phyloP scores from a whole-genome alignment of 2,329 filamentous ascomycete species.

The Blumeria hordei region DNA sequence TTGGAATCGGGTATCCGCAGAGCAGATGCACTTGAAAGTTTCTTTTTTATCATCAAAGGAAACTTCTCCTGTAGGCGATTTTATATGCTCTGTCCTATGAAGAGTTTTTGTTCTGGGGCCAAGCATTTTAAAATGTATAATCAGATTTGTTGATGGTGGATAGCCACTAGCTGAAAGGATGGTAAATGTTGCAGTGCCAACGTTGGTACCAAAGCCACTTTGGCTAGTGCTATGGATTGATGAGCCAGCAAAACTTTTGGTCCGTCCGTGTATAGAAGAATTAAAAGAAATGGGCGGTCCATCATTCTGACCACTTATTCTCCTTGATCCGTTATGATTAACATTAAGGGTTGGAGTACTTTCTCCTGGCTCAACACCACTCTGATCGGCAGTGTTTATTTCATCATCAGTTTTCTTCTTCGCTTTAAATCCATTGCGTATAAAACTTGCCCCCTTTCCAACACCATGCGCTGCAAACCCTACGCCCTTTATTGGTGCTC shows the following conservation, averaged over 20 bases:
- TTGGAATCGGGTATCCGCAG: slow-evolving; percentile 68
- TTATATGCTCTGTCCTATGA: slow-evolving; percentile 81
- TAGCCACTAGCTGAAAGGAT: slow-evolving; percentile 59
- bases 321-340: neutral
- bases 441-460: slow-evolving; percentile 71
- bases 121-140: slow-evolving; percentile 45
- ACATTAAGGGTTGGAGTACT: slow-evolving; percentile 5
- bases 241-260: slow-evolving; percentile 35
- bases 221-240: slow-evolving; percentile 41
- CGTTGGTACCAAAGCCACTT: slow-evolving; percentile 26
- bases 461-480: slow-evolving; percentile 45
- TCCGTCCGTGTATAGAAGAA: slow-evolving; percentile 17
- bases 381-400: slow-evolving; percentile 14
- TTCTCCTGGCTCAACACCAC: slow-evolving; percentile 22
- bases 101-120: slow-evolving; percentile 50
- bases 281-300: slow-evolving; percentile 10
- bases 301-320: slow-evolving; percentile 1
- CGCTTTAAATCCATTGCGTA: slow-evolving; percentile 61
- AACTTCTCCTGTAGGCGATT: slow-evolving; percentile 39
- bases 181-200: slow-evolving; percentile 57
- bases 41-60: slow-evolving; percentile 41
- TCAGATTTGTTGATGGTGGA: slow-evolving; percentile 53
- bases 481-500: slow-evolving; percentile 82
- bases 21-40: slow-evolving; percentile 52
- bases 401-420: slow-evolving; percentile 36